Evolutionary conservation across 805 yeast genomes (phyloP), one percentile per base, ranked within the genome.

Genomic region (Hagleromyces aurorensis): DNA sequence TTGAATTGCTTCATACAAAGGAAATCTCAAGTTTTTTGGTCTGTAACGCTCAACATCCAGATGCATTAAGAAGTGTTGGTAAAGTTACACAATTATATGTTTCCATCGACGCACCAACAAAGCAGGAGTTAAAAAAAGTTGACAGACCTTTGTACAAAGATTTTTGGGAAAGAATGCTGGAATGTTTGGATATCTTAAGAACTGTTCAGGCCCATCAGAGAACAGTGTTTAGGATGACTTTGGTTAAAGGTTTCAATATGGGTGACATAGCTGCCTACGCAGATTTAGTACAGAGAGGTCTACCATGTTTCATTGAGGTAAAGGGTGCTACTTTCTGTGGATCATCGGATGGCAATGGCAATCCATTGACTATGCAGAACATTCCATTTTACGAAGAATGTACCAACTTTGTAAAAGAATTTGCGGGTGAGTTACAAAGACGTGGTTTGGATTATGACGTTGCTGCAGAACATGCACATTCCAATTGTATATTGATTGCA

Each of bases 251-350:
- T 3, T 87, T 87, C 64, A 86, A 86, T 46, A 82, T 84, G 78
- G 72, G 67, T 30, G 93, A 83, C 38, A 70, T 78, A 16, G 67
- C 67, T 14, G 82, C 89, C 7, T 86, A 86, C 52, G 95, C 94
- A 0, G 94, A 84, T 50, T 66, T 87, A 66, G 91, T 87, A 12
- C 79, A 69, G 36, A 68, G 75, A 33, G 96, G 86, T 3, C 60
- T 64, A 36, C 96, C 96, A 2, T 78, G 94, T 23, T 82, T 86
- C 45, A 80, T 86, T 36, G 96, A 86, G 57, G 79, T 86, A 37
- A 86, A 86, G 58, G 96, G 96, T 32, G 96, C 94, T 8, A 86
- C 96, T 0, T 86, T 83, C 61, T 85, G 96, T 64, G 96, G 96
- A 0, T 79, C 93, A 0, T 80, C 94, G 8, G 62, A 61, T 33